Percentiles rank a stretch among this genome's conserved stretches.
phyloP scores from a whole-genome alignment of 208 protist species.

The Leishmania tropica region DNA sequence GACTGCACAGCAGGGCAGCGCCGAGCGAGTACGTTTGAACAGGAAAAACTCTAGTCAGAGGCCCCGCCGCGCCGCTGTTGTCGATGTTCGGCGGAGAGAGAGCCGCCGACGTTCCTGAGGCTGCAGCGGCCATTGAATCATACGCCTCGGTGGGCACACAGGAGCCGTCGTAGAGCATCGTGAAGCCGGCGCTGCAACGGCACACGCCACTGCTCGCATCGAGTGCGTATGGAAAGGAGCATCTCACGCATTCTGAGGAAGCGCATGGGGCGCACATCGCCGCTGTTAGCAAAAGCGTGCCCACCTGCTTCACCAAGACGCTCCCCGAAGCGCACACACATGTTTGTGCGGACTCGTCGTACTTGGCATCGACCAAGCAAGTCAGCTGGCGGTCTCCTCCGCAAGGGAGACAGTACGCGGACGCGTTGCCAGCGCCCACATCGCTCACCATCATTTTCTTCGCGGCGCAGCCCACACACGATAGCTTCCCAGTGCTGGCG shows the following conservation, averaged over 20 bases:
- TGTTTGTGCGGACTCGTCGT: constrained; percentile 18
- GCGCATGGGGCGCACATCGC: constrained; percentile 55
- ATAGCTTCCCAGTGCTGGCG: constrained; percentile 2
- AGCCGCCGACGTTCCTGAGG: constrained; percentile 17
- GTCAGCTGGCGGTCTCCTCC: constrained; percentile 38
- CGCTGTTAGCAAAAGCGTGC: constrained; percentile 30
- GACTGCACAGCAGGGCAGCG: constrained; percentile 48
- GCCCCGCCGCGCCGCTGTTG: constrained; percentile 31
- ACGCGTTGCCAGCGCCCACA: constrained; percentile 25
- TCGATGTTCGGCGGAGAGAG: constrained; percentile 52
- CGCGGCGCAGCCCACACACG: constrained; percentile 44
- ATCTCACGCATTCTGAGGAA: constrained; percentile 30
- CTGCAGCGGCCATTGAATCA: constrained; percentile 20
- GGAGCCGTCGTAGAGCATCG: constrained; percentile 54
- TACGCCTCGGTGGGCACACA: constrained; percentile 47
- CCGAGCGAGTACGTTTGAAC: constrained; percentile 38
- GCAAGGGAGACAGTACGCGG: constrained; percentile 46
- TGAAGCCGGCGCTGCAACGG: constrained; percentile 47
- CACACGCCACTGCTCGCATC: constrained; percentile 15
- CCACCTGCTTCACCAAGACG: constrained; percentile 43
- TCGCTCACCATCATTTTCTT: constrained; percentile 39
- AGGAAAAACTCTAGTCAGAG: constrained; percentile 16
- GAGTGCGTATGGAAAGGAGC: constrained; percentile 42
- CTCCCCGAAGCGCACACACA: constrained; percentile 46
- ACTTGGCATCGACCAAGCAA: constrained; percentile 37